Base-by-base conservation (phyloP, 31 red algal species). In the Odonthalia washingtoniensis region DNA sequence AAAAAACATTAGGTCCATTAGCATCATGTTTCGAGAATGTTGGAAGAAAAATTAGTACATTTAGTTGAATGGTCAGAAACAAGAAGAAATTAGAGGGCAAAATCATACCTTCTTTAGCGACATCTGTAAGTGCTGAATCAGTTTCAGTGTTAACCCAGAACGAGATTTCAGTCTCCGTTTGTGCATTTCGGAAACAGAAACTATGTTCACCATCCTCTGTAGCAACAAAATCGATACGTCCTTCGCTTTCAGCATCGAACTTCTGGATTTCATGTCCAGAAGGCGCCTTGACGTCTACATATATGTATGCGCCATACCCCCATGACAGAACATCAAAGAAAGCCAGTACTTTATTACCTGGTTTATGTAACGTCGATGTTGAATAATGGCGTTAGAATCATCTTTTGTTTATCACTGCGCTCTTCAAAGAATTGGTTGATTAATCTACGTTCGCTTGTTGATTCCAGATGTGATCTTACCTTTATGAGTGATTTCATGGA, bases 401-500 rank as follows among this genome's bases (percentile, higher is more conserved):
- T 60, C 42, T 26, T 12, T 75, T 41, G 30, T n/a, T n/a, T n/a
- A n/a, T n/a, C n/a, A n/a, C n/a, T n/a, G n/a, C n/a, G n/a, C n/a
- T n/a, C n/a, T n/a, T n/a, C n/a, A n/a, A n/a, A n/a, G n/a, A n/a
- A n/a, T n/a, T n/a, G n/a, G n/a, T n/a, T n/a, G n/a, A n/a, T n/a
- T n/a, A n/a, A n/a, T n/a, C n/a, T n/a, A n/a, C n/a, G n/a, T n/a
- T n/a, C n/a, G n/a, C n/a, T n/a, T n/a, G n/a, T n/a, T n/a, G n/a
- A n/a, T n/a, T n/a, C n/a, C n/a, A 70, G 33, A 40, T n/a, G 6
- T n/a, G 33, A 44, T 38, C 76, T 40, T 93, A 93, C 87, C 87
- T 87, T 95, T 95, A 73, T 95, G 93, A n/a, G 93, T 95, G 52
- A 95, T 90, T 70, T 95, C 93, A 57, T 95, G 87, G 80, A 95